These are phyloP conservation scores for Setaria viridis DNA, from an alignment of 202 grass and related monocot genomes.

Conservation along the genomic window DNA sequence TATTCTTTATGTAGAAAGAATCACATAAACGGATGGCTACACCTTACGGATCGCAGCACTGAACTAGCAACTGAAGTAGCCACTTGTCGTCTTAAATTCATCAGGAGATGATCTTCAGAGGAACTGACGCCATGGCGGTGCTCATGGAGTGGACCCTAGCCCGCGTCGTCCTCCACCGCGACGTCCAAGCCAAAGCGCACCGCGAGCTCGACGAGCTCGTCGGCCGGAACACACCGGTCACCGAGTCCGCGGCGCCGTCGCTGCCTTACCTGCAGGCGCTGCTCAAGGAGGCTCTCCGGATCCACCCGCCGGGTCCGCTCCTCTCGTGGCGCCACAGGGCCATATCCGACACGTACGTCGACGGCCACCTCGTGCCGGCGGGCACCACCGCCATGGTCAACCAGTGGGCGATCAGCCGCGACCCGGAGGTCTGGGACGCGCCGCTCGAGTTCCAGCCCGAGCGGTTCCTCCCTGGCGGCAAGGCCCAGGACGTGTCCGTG, in stretches of 20 bases:
- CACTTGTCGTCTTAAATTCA: constrained; percentile 2
- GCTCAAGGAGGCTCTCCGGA: constrained; percentile 75
- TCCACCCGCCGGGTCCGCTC: constrained; percentile 86
- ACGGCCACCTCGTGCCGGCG: constrained; percentile 69
- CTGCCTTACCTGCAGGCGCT: constrained; percentile 75
- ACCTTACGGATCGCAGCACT: constrained; percentile 9
- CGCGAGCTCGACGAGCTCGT: constrained; percentile 65
- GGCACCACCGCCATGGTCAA: constrained; percentile 85
- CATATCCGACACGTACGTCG: constrained; percentile 65
- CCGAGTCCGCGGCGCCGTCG: constrained; percentile 47
- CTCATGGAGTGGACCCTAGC: constrained; percentile 87
- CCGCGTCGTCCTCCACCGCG: constrained; percentile 66
- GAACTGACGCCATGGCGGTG: constrained; percentile 88
- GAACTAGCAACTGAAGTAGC: constrained; percentile 12
- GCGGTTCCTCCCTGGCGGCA: constrained; percentile 58
- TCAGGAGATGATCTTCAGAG: constrained; percentile 95
- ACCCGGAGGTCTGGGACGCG: constrained; percentile 65
- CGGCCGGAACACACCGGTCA: constrained; percentile 40
- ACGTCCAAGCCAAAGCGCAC: constrained; percentile 67
- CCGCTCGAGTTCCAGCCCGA: constrained; percentile 69
- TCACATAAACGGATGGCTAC: constrained; percentile 33
- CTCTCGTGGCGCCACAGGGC: constrained; percentile 69
- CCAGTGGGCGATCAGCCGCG: constrained; percentile 87
- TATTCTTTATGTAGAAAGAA: constrained; percentile 13
- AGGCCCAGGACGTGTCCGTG: constrained; percentile 56